Conservation (phyloP, 2,329 filamentous ascomycete species). For the Dothistroma septosporum region DNA sequence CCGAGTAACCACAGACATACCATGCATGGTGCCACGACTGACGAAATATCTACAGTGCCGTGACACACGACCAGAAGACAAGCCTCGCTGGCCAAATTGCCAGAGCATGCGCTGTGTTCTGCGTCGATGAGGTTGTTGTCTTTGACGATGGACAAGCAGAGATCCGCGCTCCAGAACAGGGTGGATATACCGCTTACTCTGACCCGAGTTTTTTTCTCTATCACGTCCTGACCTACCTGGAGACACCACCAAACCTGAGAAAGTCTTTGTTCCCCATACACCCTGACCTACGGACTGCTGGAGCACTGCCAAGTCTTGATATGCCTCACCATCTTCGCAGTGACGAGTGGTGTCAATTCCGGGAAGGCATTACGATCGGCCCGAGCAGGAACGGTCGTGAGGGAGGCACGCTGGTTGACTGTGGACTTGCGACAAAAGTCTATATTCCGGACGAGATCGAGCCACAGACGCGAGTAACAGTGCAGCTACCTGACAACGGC, state of each 20-base stretch:
- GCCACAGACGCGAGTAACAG: slow-evolving; percentile 67
- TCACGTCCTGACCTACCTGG: slow-evolving; percentile 75
- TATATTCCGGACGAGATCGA: slow-evolving; percentile 60
- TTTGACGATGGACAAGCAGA: slow-evolving; percentile 64
- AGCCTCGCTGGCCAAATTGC: slow-evolving; percentile 70
- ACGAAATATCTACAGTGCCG: slow-evolving; percentile 49
- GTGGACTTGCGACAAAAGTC: slow-evolving; percentile 46
- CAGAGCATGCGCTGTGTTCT: slow-evolving; percentile 76
- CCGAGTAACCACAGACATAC: background rate
- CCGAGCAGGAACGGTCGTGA: slow-evolving; percentile 39
- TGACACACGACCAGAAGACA: slow-evolving; percentile 71
- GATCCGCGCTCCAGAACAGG: slow-evolving; percentile 35
- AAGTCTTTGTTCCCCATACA: slow-evolving; percentile 72
- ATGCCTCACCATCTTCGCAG: slow-evolving; percentile 78
- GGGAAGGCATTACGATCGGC: slow-evolving; percentile 66
- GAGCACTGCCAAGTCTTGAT: slow-evolving; percentile 70
- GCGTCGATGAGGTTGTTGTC: slow-evolving; percentile 76
- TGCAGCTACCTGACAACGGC: slow-evolving; percentile 56
- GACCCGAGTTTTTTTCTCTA: slow-evolving; percentile 77
- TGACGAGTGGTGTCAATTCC: slow-evolving; percentile 73
- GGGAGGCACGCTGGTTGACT: slow-evolving; percentile 44
- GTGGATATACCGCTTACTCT: slow-evolving; percentile 61
- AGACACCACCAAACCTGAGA: slow-evolving; percentile 78
- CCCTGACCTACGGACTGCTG: slow-evolving; percentile 69
- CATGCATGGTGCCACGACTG: background rate